Base-by-base conservation (phyloP, 352 stramenopile species). In the Globisporangium mamillatum region DNA sequence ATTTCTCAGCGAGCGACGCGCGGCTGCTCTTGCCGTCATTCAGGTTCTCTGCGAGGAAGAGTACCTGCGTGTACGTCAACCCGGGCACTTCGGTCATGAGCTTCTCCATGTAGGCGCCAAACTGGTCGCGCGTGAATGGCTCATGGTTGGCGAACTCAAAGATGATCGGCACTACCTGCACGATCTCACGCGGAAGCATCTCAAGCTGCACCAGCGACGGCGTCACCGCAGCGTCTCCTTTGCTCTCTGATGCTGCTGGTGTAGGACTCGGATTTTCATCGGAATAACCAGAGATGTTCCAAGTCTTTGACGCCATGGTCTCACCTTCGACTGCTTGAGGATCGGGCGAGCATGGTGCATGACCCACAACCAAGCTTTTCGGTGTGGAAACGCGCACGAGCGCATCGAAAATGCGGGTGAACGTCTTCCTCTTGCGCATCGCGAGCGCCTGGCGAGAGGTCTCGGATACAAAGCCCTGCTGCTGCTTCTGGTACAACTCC, bases 21-120 rank as follows among this genome's bases (percentile, higher is more conserved):
- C 79, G 67, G 36, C 66, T 70, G 38, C 73, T 74, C 63, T 76
- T 79, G 24, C 77, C 80, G 8, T 81, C 73, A 14, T 79, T 64
- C 53, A 90, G 66, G 36, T 82, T 73, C 25, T 91, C 76, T 0
- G 81, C 75, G 20, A 93, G 66, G 67, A 90, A 89, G 20, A 93
- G 72, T 16, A 93, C 78, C 62, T 93, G 82, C 12, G 84, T 92
- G 68, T 90, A 88, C 20, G 84, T 91, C 18, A 92, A 61, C 1
- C 79, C 82, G 4, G 79, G 81, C 16, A 89, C 79, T 22, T 93
- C 78, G 4, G 60, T 60, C 59, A 92, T 78, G 22, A 92, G 75
- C 24, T 78, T 79, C n/a, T 92, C 84, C 77, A 94, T 88, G 64
- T 77, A 82, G 8, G 8, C 20, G 3, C 71, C 69, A 60, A 94